A percentile compares a stretch with the other conserved stretches of the same genome.
Evolutionary conservation across 768 basidiomycete genomes (phyloP).

Genomic region (Boletellus ananiceps): DNA sequence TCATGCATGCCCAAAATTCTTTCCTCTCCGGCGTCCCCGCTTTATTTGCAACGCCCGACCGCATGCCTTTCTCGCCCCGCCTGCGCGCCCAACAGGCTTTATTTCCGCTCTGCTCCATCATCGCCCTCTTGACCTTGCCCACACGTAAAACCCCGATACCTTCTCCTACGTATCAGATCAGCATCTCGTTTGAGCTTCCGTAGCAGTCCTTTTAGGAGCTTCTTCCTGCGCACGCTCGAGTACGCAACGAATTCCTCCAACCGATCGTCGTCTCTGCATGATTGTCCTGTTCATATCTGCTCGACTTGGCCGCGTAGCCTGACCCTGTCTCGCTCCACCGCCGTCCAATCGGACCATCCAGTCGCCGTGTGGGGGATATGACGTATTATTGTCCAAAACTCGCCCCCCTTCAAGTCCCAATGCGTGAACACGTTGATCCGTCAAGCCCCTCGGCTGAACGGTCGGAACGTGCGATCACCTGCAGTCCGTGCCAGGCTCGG

Average conservation of each 20-base stretch:
- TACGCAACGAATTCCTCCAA: background rate
- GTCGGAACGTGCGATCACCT: slow-evolving; percentile 3
- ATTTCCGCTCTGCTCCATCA: slow-evolving; percentile 23
- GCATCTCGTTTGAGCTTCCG: slow-evolving; percentile 13
- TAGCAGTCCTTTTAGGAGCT: slow-evolving; percentile 15
- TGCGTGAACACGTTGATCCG: slow-evolving; percentile 9
- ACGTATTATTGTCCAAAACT: slow-evolving; percentile 18
- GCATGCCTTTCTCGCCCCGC: slow-evolving; percentile 21
- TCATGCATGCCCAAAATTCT: slow-evolving; percentile 8
- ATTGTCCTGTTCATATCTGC: background rate
- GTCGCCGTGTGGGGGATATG: slow-evolving; percentile 13
- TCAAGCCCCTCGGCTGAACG: slow-evolving; percentile 1
- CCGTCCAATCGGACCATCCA: too few species aligned
- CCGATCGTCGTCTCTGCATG: background rate
- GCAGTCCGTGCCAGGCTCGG: slow-evolving; percentile 5
- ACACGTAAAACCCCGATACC: slow-evolving; percentile 25
- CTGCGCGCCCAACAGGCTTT: slow-evolving; percentile 14
- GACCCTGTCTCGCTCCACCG: slow-evolving; percentile 15
- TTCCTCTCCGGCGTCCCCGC: slow-evolving; percentile 19
- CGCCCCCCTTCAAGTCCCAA: background rate
- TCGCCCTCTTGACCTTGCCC: slow-evolving; percentile 8
- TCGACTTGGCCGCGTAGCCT: background rate
- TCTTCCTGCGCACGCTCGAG: too few species aligned
- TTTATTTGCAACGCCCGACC: slow-evolving; percentile 23
- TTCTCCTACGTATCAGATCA: background rate